Conservation (phyloP, 1,284 basidiomycete genomes). For the Agaricales sp. region DNA sequence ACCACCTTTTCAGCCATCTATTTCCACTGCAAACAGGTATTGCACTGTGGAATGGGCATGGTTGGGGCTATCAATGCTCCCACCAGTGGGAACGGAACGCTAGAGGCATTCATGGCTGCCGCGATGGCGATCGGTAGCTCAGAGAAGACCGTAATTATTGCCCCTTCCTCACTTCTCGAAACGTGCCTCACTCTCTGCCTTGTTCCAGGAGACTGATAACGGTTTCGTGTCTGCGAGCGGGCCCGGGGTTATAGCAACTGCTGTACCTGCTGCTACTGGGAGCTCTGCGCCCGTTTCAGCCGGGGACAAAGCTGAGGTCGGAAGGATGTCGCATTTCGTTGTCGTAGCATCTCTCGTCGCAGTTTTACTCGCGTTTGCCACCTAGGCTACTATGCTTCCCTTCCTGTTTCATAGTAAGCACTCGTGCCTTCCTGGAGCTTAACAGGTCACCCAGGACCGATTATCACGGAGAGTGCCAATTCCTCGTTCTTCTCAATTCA, state of each 20-base stretch:
- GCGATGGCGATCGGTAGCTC: slow-evolving; percentile 31
- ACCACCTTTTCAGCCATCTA: slow-evolving; percentile 35
- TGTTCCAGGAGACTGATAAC: slow-evolving; percentile 23
- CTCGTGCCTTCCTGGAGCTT: no score
- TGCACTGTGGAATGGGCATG: slow-evolving; percentile 50
- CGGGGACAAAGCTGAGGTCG: no score
- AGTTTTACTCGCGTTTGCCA: no score
- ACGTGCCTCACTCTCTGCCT: not conserved
- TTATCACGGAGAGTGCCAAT: no score
- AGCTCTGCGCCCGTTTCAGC: not conserved
- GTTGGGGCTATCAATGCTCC: slow-evolving; percentile 60
- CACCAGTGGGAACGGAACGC: slow-evolving; percentile 40
- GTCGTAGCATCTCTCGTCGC: no score
- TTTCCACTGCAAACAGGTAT: slow-evolving; percentile 51
- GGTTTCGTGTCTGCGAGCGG: slow-evolving; percentile 24
- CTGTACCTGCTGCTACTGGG: slow-evolving; percentile 13
- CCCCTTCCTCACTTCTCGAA: not conserved
- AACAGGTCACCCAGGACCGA: no score
- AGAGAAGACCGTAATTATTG: slow-evolving; percentile 24
- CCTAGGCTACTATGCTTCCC: no score
- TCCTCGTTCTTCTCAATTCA: no score
- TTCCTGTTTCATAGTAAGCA: no score
- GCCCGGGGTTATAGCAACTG: slow-evolving; percentile 29
- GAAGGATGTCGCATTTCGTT: no score
- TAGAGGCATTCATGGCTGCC: slow-evolving; percentile 34